Conservation (phyloP, 345 rosid species). For the Ricinus communis region DNA sequence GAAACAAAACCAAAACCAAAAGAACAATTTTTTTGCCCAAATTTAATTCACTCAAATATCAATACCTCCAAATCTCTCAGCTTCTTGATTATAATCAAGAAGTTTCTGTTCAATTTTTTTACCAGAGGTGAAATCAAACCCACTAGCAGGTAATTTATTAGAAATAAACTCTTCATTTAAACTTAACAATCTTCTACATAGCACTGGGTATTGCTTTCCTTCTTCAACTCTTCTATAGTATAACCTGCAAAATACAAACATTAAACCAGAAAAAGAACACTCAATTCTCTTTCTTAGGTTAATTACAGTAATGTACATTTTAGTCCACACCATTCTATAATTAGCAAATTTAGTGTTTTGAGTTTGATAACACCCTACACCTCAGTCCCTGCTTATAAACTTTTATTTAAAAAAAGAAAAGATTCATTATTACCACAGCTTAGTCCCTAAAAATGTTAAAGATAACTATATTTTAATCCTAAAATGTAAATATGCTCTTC, state of each 20-base stretch:
- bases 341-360: no score
- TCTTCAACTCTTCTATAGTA: conserved; percentile 90
- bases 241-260: conserved; percentile 52
- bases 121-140: conserved; percentile 87
- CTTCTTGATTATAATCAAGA: conserved; percentile 89
- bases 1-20: not conserved
- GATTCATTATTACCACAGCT: no score
- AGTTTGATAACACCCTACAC: no score
- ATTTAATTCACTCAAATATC: not conserved
- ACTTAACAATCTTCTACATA: conserved; percentile 72
- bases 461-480: no score
- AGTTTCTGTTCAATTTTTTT: conserved; percentile 91
- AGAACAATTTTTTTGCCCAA: no score
- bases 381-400: no score
- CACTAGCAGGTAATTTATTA: conserved; percentile 66
- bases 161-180: conserved; percentile 85
- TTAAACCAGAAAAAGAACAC: not conserved
- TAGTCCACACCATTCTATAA: no score
- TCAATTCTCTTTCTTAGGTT: no score
- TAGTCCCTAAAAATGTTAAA: no score
- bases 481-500: no score
- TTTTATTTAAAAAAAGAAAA: no score
- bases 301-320: no score
- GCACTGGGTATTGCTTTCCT: conserved; percentile 82
- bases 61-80: conserved; percentile 97